phyloP scores from a whole-genome alignment of 2,329 filamentous ascomycete genomes.

The Domatiomyces catenatus region DNA sequence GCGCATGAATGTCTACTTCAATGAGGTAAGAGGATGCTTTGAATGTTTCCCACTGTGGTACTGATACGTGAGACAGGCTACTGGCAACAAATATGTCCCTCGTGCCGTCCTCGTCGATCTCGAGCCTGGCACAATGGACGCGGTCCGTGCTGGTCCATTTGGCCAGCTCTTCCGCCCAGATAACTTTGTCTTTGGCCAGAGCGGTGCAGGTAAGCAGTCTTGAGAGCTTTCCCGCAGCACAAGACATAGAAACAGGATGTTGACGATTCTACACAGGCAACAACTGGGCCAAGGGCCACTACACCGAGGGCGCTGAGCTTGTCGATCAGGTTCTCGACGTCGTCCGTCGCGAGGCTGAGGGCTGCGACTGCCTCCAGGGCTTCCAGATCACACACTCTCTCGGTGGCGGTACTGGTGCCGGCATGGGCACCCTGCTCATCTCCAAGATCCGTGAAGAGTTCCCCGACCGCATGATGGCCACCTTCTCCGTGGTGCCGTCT shows the following conservation, averaged over 20 bases:
- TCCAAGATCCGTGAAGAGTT: constrained; percentile 99
- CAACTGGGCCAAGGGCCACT: constrained; percentile 99
- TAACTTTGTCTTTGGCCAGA: constrained; percentile 99
- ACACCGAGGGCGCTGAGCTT: constrained; percentile 98
- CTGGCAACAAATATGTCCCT: constrained; percentile 97
- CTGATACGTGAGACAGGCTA: constrained; percentile 44
- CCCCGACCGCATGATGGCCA: constrained; percentile 99
- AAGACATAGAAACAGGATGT: background rate
- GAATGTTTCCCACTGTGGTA: background rate
- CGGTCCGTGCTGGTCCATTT: constrained; percentile 93
- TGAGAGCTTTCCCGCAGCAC: background rate
- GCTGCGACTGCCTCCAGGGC: constrained; percentile 97
- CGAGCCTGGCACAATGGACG: constrained; percentile 99
- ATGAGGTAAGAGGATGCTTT: constrained; percentile 46
- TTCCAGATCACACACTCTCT: constrained; percentile 99
- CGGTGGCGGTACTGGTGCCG: constrained; percentile 98
- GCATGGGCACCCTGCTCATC: constrained; percentile 99
- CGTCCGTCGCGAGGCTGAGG: constrained; percentile 95
- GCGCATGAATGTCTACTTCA: constrained; percentile 99
- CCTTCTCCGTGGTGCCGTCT: constrained; percentile 95
- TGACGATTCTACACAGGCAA: constrained; percentile 36
- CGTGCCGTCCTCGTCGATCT: constrained; percentile 98
- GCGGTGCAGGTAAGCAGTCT: constrained; percentile 57
- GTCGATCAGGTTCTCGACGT: constrained; percentile 97
- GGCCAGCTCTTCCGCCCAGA: constrained; percentile 98